Evolutionary conservation across 164 flowering plant genomes (phyloP), one percentile per base, ranked within the genome.

Genomic region (Amborella trichopoda): DNA sequence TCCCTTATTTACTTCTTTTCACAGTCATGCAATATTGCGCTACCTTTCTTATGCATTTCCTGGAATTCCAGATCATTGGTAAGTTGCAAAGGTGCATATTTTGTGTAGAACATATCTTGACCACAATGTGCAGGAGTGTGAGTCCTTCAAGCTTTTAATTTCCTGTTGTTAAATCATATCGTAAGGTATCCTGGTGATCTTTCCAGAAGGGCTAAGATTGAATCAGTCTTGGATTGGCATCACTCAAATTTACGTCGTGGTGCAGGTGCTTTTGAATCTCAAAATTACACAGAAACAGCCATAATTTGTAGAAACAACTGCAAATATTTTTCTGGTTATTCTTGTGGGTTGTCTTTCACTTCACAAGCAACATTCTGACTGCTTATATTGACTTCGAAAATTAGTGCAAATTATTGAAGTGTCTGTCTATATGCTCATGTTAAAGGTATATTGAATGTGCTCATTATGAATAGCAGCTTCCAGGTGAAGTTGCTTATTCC

Each of bases 141-240:
- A 32, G 11, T 32, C 36, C 11, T 32, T 11, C 11, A 32, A 37
- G 19, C 16, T 18, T n/a, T 2, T 37, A 14, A 18, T 37, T 10
- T 37, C 41, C 1, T 37, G 19, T 37, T 8, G 6, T 37, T 3
- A 37, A 8, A 26, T 0, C 33, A 27, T 32, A 32, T 53, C 48
- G 28, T 44, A 53, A 86, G 90, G 96, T 87, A 86, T 55, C 95
- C 95, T 5, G 57, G 75, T 54, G 99, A 91, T 77, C 67, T 82
- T 56, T 64, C 19, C 50, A 72, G 54, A 64, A 87, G 96, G 66
- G 90, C 90, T 34, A 78, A 71, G 68, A 65, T 87, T 20, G 60
- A 91, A 45, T 80, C 94, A 1, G 82, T 84, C 25, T 62, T 91
- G 59, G 95, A 91, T 63, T 87, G 96, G 99, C 99, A 91, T 62